Conservation (phyloP, 352 stramenopile species). For the Pythium vanterpoolii region DNA sequence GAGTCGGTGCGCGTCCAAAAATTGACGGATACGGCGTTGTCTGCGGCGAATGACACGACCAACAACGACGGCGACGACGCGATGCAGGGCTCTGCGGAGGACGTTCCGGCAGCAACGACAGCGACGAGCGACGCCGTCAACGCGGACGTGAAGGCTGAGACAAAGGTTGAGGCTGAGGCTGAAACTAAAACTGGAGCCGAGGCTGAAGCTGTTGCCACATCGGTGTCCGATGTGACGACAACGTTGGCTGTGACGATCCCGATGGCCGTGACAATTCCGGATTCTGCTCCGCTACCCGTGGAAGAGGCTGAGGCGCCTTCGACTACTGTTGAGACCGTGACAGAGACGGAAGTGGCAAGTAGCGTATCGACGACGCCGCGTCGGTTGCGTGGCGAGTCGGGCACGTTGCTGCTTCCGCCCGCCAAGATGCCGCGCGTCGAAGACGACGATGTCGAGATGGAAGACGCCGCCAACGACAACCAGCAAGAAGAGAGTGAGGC, state of each 20-base stretch:
- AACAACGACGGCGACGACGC: slow-evolving; percentile 25
- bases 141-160: background rate
- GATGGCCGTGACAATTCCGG: background rate
- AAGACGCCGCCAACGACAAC: slow-evolving; percentile 10
- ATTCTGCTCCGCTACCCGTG: background rate
- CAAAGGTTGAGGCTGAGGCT: background rate
- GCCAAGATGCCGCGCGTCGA: slow-evolving; percentile 17
- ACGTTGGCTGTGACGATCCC: background rate
- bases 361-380: background rate
- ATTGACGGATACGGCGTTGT: slow-evolving; percentile 15
- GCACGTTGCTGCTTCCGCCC: slow-evolving; percentile 8
- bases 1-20: slow-evolving; percentile 35
- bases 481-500: background rate
- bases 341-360: background rate
- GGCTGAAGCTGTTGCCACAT: background rate
- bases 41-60: slow-evolving; percentile 22
- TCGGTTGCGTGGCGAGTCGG: slow-evolving; percentile 15
- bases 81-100: slow-evolving; percentile 6
- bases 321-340: background rate
- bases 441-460: slow-evolving; percentile 21
- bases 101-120: background rate
- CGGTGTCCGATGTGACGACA: background rate
- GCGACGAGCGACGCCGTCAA: background rate
- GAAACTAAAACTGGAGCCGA: background rate
- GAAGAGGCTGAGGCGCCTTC: background rate